Evolutionary conservation across 2,329 filamentous ascomycete genomes (phyloP), one percentile per base, ranked within the genome.

Genomic region (Myriosclerotinia scirpicola): DNA sequence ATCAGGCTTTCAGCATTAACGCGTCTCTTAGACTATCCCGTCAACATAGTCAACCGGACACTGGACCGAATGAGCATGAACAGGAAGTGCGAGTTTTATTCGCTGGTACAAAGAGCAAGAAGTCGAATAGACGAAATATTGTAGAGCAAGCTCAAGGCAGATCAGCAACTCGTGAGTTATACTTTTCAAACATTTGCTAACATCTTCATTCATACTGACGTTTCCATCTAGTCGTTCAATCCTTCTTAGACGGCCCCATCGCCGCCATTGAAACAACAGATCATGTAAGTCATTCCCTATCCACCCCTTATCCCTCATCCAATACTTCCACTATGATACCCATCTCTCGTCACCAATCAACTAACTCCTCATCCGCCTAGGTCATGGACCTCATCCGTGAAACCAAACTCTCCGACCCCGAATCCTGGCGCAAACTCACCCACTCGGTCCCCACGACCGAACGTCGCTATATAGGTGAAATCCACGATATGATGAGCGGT

Each of bases 231-330:
- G 63, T 93, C 46, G 84, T 92, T 15, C 85, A 89, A 42, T 85
- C 85, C 5, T 92, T 92, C 71, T 81, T 91, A 6, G 85, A 90
- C 40, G 91, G 91, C 0, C 92, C 93, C 0, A 91, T 97, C 67
- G 86, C 91, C 12, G 94, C 93, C 0, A 89, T 98, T 63, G 94
- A 98, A 78, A 92, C 91, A 1, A 89, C 91, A 40, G 93, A 97
- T 74, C 87, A 90, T 59, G 85, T 96, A 61, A 61, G 64, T 22
- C 12, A 17, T 6, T 34, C n/a, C 48, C 20, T 17, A 26, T 15
- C 26, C 7, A 7, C 20, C 15, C 5, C 8, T 11, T 48, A 48
- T 36, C 17, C 20, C 14, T 20, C n/a, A 50, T 61, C 14, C 22
- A 61, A 50, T 22, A 14, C 5, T 7, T 42, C 48, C 30, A 2